Evolutionary conservation across 345 rosid genomes (phyloP).

Genomic region (Gossypium herbaceum): DNA sequence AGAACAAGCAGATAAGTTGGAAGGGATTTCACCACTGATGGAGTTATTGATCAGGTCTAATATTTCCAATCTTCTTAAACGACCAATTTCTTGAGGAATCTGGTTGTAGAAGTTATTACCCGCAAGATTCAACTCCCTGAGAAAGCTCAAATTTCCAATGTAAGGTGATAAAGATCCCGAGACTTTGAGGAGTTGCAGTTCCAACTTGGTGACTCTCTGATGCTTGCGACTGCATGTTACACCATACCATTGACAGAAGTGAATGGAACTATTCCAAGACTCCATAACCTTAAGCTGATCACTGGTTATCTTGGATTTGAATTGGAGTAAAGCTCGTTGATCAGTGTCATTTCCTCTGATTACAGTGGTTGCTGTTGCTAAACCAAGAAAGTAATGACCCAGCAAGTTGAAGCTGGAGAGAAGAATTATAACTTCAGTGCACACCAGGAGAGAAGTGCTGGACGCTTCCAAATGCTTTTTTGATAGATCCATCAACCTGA

Average conservation of each 20-base stretch:
- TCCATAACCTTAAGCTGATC: background rate
- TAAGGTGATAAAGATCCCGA: background rate
- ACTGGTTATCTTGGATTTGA: background rate
- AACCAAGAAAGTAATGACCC: background rate
- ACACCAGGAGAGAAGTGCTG: background rate
- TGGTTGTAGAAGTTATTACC: slow-evolving; percentile 8
- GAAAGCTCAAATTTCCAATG: slow-evolving; percentile 20
- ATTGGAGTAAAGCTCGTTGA: slow-evolving; percentile 6
- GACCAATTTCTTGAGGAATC: slow-evolving; percentile 22
- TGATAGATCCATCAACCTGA: background rate
- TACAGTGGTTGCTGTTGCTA: background rate
- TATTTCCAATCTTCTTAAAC: background rate
- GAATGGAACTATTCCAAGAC: slow-evolving; percentile 17
- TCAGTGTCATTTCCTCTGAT: background rate
- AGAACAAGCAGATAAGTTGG: slow-evolving; percentile 10
- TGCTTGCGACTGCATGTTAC: slow-evolving; percentile 15
- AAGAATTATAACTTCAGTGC: background rate
- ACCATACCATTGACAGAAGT: slow-evolving; percentile 14
- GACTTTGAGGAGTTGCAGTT: background rate
- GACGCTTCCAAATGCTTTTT: no score
- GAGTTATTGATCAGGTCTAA: slow-evolving; percentile 2
- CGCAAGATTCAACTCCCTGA: background rate
- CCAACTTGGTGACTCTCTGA: slow-evolving; percentile 2
- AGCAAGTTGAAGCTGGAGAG: background rate
- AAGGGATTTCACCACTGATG: slow-evolving; percentile 22